These are phyloP conservation scores for Artomyces pyxidatus DNA, from an alignment of 768 basidiomycete genomes.

Conservation along the genomic window DNA sequence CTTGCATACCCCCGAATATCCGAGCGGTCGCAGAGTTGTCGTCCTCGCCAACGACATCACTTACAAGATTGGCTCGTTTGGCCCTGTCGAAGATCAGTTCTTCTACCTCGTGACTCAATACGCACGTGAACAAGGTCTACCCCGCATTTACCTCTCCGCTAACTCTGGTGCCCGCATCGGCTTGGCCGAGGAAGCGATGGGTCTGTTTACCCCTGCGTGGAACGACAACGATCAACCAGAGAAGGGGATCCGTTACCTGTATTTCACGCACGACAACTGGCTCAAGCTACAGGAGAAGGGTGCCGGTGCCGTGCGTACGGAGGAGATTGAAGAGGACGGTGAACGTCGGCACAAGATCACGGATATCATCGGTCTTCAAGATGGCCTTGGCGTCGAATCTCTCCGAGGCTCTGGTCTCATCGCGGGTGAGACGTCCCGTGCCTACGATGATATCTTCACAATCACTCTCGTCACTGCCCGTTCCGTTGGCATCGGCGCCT, in stretches of 20 bases:
- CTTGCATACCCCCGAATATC: slow-evolving; percentile 86
- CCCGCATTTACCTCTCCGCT: slow-evolving; percentile 95
- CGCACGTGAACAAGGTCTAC: slow-evolving; percentile 80
- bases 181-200: slow-evolving; percentile 84
- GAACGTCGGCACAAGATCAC: slow-evolving; percentile 92
- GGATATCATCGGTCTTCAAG: slow-evolving; percentile 93
- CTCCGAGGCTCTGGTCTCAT: slow-evolving; percentile 95
- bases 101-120: slow-evolving; percentile 94
- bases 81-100: slow-evolving; percentile 91
- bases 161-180: slow-evolving; percentile 98
- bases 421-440: slow-evolving; percentile 95
- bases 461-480: slow-evolving; percentile 98
- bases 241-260: slow-evolving; percentile 94
- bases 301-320: slow-evolving; percentile 64
- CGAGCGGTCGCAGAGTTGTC: slow-evolving; percentile 77
- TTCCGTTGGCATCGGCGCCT: slow-evolving; percentile 98
- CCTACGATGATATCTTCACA: slow-evolving; percentile 99
- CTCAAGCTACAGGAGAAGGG: slow-evolving; percentile 87
- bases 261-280: slow-evolving; percentile 88
- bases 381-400: slow-evolving; percentile 95
- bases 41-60: slow-evolving; percentile 98
- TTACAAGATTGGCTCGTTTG: slow-evolving; percentile 97
- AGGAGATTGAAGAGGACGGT: slow-evolving; percentile 78
- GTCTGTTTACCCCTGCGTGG: slow-evolving; percentile 90
- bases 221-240: slow-evolving; percentile 73